Evolutionary conservation across 1,139 yeast genomes (phyloP).

Genomic region (Kodamaea suecica): DNA sequence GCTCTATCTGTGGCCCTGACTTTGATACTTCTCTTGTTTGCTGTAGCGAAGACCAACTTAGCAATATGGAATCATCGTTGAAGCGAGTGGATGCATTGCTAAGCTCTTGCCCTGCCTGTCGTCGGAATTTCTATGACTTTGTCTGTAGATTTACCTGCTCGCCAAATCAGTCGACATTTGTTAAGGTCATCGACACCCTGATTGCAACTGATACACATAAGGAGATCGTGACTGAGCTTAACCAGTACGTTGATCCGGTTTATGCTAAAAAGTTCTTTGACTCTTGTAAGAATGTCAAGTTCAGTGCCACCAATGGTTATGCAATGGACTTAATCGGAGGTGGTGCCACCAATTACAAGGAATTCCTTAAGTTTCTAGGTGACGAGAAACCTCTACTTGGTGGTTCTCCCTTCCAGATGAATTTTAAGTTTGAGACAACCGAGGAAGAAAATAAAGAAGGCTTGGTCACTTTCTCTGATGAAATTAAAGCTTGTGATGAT

Average conservation of each 20-base stretch:
- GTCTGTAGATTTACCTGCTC: constrained; percentile 92
- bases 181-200: constrained; percentile 59
- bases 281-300: constrained; percentile 86
- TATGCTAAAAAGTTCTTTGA: constrained; percentile 69
- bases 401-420: constrained; percentile 93
- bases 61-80: constrained; percentile 46
- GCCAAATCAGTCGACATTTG: constrained; percentile 73
- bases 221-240: constrained; percentile 68
- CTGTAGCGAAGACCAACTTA: constrained; percentile 38
- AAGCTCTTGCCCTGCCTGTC: constrained; percentile 93
- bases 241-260: constrained; percentile 55
- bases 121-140: constrained; percentile 75
- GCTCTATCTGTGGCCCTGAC: constrained; percentile 66
- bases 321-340: constrained; percentile 98
- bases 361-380: constrained; percentile 83
- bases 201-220: constrained; percentile 50
- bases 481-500: constrained; percentile 58
- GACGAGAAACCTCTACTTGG: constrained; percentile 92
- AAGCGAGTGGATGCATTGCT: constrained; percentile 76
- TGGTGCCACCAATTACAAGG: constrained; percentile 73
- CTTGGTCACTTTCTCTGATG: constrained; percentile 25
- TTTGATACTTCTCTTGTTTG: constrained; percentile 45
- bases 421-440: constrained; percentile 50
- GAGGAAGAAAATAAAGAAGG: constrained; percentile 14
- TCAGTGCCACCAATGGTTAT: constrained; percentile 90